A percentile compares a stretch with the other conserved stretches of the same genome.
Evolutionary conservation across 345 rosid species (phyloP).

Genomic region (Balakata baccata): DNA sequence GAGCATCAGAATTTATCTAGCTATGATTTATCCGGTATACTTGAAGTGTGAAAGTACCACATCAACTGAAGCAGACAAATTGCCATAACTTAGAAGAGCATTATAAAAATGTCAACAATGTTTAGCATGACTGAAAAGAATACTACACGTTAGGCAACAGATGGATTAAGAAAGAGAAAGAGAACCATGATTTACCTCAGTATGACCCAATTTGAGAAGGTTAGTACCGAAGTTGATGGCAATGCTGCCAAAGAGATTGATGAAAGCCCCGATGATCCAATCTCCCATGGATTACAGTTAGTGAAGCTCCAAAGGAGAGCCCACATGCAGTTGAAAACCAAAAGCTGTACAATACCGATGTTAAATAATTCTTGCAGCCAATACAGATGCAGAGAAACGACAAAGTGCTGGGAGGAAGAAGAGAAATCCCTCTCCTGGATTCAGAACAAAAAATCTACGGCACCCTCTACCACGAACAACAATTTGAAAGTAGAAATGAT

Average conservation of each 20-base stretch:
- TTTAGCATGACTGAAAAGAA: neutral
- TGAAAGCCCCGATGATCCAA: conserved; percentile 96
- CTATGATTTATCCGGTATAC: neutral
- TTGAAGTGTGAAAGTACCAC: neutral
- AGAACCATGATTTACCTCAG: conserved; percentile 49
- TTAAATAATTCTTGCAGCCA: conserved; percentile 19
- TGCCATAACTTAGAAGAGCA: neutral
- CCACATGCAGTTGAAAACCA: conserved; percentile 34
- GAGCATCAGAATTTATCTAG: neutral
- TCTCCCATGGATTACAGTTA: conserved; percentile 75
- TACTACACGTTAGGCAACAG: neutral
- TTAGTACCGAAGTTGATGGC: conserved; percentile 99
- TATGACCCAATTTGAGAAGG: conserved; percentile 94
- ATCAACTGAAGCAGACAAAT: neutral
- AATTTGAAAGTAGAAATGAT: neutral
- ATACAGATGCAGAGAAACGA: neutral
- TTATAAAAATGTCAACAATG: neutral
- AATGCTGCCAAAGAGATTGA: conserved; percentile 89
- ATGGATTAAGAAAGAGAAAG: neutral
- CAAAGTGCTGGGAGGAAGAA: neutral
- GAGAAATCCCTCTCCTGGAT: conserved; percentile 2
- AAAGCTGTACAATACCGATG: conserved; percentile 25
- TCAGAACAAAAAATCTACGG: neutral
- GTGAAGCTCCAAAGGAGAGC: conserved; percentile 33
- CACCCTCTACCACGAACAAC: neutral